phyloP scores from a whole-genome alignment of 2,329 filamentous ascomycete species.

The Hypoxylon sp. region DNA sequence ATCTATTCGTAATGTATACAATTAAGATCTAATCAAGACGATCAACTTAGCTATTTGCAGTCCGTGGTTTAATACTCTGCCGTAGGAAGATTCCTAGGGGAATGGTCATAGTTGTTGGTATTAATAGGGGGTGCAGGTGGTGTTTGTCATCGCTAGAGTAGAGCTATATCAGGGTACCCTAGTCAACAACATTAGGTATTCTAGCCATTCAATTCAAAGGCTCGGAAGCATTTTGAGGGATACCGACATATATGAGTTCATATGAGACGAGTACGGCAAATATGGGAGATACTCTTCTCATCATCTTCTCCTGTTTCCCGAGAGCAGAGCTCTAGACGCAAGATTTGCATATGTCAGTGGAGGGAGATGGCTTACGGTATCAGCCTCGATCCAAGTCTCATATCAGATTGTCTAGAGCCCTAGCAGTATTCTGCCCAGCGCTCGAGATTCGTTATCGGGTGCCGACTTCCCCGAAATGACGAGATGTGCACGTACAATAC shows the following conservation, averaged over 20 bases:
- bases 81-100: not conserved
- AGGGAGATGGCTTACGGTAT: not conserved
- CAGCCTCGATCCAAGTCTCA: not conserved
- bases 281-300: not conserved
- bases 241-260: not conserved
- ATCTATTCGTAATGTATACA: conserved; percentile 29
- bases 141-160: not conserved
- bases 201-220: not conserved
- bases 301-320: not conserved
- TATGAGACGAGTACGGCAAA: not conserved
- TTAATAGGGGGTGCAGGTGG: not conserved
- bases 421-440: not conserved
- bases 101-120: not conserved
- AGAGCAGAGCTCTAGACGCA: not conserved
- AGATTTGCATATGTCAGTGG: not conserved
- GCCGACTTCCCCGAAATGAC: conserved; percentile 4
- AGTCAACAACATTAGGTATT: not conserved
- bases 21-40: conserved; percentile 7
- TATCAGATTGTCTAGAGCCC: not conserved
- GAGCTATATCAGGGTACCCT: not conserved
- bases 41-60: not conserved
- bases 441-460: not conserved
- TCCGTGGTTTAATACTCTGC: not conserved
- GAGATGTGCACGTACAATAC: not conserved
- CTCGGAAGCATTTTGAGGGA: not conserved